Evolutionary conservation across 1,284 basidiomycete species (phyloP).

Genomic region (Trametes versicolor): DNA sequence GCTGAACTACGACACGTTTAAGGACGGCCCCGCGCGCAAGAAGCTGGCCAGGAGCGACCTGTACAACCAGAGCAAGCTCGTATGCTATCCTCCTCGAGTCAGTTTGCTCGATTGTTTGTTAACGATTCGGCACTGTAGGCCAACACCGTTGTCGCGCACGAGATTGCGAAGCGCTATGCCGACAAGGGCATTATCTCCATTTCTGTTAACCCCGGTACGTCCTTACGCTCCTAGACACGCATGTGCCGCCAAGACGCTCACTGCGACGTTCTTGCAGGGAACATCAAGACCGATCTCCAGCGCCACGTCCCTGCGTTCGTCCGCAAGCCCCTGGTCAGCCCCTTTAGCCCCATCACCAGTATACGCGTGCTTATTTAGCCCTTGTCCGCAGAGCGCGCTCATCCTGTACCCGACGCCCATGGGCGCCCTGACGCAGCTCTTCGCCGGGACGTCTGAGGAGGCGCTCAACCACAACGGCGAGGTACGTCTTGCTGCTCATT

Average conservation of each 20-base stretch:
- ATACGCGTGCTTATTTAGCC: background rate
- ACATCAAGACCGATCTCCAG: slow-evolving; percentile 32
- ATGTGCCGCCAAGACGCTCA: background rate
- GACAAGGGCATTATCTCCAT: slow-evolving; percentile 48
- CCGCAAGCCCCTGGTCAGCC: slow-evolving; percentile 24
- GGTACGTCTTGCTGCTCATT: slow-evolving; percentile 27
- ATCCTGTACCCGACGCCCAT: slow-evolving; percentile 31
- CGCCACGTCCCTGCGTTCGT: slow-evolving; percentile 20
- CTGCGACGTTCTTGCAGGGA: slow-evolving; percentile 14
- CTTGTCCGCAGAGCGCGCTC: background rate
- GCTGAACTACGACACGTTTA: slow-evolving; percentile 44
- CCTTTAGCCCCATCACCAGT: background rate
- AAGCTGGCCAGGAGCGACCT: slow-evolving; percentile 42
- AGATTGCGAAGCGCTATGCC: slow-evolving; percentile 43
- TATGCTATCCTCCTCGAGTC: background rate
- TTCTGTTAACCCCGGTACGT: slow-evolving; percentile 50
- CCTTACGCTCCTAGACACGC: background rate
- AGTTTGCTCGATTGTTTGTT: too few species aligned
- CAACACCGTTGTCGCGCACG: slow-evolving; percentile 50
- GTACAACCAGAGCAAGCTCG: slow-evolving; percentile 55
- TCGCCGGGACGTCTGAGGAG: slow-evolving; percentile 39
- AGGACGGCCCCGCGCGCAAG: slow-evolving; percentile 41
- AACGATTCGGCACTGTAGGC: slow-evolving; percentile 41
- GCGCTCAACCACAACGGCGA: slow-evolving; percentile 37
- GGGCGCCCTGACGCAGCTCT: slow-evolving; percentile 41